Evolutionary conservation across 2,329 filamentous ascomycete species (phyloP), one percentile per base, ranked within the genome.

Genomic region (Exophiala mesophila): DNA sequence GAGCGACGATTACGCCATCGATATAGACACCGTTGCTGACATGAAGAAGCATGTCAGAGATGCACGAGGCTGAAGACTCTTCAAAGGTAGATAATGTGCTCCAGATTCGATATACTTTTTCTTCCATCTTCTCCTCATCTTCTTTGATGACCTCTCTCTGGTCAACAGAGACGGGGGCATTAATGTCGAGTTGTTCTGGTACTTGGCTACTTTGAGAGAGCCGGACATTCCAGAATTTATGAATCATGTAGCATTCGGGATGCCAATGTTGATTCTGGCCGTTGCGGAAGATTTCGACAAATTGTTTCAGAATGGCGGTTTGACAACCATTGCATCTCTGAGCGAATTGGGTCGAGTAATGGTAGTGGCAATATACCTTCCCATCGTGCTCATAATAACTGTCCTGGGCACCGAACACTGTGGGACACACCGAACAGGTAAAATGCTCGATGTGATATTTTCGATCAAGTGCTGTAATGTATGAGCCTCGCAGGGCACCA

Each of bases 371-470:
- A 65, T 95, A 98, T 18, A 98, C 92, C 57, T 87, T 85, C 52
- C 88, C 84, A 58, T 96, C 89, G 60, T 98, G 92, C 65, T 98
- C 92, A 66, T 98, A 98, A 65, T 98, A 98, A 63, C 89, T 96
- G 70, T 98, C 92, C 59, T 94, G 88, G 5, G 92, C 92, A 38
- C 92, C 92, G 61, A 98, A 98, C n/a, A 97, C 85, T 1, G 92
- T 97, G 3, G 89, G 85, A 62, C 92, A 98, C 21, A 96, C 81
- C 8, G 89, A 97, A 67, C 92, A 98, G 26, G 92, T 98, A 60
- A 98, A 98, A 68, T 98, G 92, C 64, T 97, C 90, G 54, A 98
- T 94, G 66, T 96, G 92, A 65, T 98, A 98, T 70, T 98, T 98
- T 58, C 88, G 86, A 56, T 98, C 92, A 40, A 98, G 76, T 3